Percentiles rank a stretch among this genome's conserved stretches.
phyloP scores from a whole-genome alignment of 1,139 yeast genomes.

The Petasospora rhodanensis region DNA sequence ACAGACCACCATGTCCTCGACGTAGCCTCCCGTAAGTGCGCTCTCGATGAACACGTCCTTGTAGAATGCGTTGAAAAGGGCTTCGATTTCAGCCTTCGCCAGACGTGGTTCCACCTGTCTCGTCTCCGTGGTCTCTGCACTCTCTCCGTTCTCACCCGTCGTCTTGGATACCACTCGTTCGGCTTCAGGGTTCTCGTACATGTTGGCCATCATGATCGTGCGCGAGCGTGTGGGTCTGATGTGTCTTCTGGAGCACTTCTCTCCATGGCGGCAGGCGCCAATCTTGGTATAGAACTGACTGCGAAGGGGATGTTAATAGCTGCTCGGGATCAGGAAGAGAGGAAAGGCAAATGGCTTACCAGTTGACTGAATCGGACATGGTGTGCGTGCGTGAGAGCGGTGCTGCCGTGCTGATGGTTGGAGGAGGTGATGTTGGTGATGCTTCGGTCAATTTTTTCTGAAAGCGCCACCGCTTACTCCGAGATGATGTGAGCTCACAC shows the following conservation, averaged over 20 bases:
- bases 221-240: slow-evolving; percentile 62
- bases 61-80: slow-evolving; percentile 60
- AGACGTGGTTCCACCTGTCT: slow-evolving; percentile 3
- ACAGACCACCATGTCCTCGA: slow-evolving; percentile 67
- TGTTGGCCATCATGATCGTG: slow-evolving; percentile 62
- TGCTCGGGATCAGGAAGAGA: background rate
- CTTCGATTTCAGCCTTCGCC: slow-evolving; percentile 39
- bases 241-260: slow-evolving; percentile 78
- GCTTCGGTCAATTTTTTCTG: too few relatives aligned
- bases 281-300: slow-evolving; percentile 69
- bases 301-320: slow-evolving; percentile 7
- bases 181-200: slow-evolving; percentile 61
- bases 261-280: slow-evolving; percentile 95
- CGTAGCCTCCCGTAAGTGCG: slow-evolving; percentile 52
- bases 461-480: too few relatives aligned
- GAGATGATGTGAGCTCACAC: too few relatives aligned
- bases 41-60: slow-evolving; percentile 71
- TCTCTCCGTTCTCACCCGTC: slow-evolving; percentile 12
- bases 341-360: too few relatives aligned
- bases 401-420: too few relatives aligned
- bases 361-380: slow-evolving; percentile 19
- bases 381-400: too few relatives aligned
- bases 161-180: slow-evolving; percentile 10
- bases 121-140: slow-evolving; percentile 1
- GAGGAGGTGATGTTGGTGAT: too few relatives aligned